phyloP scores from a whole-genome alignment of 1,284 basidiomycete species.

The Trichosporon sp. region DNA sequence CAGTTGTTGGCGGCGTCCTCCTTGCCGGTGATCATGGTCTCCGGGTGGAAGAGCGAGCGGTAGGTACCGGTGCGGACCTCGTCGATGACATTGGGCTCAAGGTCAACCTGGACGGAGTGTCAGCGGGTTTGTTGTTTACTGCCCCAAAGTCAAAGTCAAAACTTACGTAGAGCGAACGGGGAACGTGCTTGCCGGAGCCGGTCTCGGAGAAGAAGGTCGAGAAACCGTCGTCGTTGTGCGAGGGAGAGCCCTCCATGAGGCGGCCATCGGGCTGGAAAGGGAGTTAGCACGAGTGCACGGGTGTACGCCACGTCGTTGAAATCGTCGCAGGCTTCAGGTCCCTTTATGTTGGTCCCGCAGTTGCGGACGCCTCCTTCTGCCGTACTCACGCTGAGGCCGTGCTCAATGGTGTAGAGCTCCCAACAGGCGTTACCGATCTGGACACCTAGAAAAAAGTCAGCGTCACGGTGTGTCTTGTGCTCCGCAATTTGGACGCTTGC shows the following conservation, averaged over 20 bases:
- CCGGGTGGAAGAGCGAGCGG: constrained; percentile 95
- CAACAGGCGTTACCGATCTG: constrained; percentile 93
- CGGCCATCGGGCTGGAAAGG: constrained; percentile 80
- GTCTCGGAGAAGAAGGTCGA: constrained; percentile 71
- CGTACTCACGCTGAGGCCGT: constrained; percentile 83
- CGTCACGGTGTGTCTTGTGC: not conserved
- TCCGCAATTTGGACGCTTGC: not conserved
- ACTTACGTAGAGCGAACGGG: constrained; percentile 86
- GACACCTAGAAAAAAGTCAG: constrained; percentile 49
- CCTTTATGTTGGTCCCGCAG: not conserved
- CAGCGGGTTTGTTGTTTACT: constrained; percentile 32
- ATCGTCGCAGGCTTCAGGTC: constrained; percentile 4
- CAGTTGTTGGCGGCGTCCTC: constrained; percentile 99
- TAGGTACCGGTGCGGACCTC: constrained; percentile 95
- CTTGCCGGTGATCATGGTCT: constrained; percentile 98
- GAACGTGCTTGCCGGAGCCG: constrained; percentile 92
- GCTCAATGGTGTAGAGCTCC: constrained; percentile 99
- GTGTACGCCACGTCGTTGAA: constrained; percentile 17
- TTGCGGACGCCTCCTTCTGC: not conserved
- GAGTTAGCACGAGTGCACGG: constrained; percentile 29
- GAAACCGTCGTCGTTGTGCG: constrained; percentile 83
- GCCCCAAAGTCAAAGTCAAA: not conserved
- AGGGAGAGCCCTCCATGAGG: constrained; percentile 72
- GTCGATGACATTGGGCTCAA: constrained; percentile 94
- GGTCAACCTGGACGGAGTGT: constrained; percentile 63